A percentile compares a stretch with the other conserved stretches of the same genome.
Evolutionary conservation across 2,329 filamentous ascomycete genomes (phyloP).

Genomic region (Trichoderma pleuroti): DNA sequence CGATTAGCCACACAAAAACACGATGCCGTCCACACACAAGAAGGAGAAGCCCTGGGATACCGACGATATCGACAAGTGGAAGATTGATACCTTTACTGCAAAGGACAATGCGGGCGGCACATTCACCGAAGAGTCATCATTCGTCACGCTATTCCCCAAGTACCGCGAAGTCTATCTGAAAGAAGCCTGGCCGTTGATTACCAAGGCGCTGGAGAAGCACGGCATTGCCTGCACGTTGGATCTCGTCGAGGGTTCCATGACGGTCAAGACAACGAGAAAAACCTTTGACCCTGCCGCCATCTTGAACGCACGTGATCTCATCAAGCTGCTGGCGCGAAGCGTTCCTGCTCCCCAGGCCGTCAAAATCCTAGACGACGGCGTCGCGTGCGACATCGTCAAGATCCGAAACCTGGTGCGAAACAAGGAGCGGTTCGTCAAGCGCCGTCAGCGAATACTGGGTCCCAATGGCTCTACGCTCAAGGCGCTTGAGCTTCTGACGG

Average conservation of each 20-base stretch:
- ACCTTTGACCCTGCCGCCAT: constrained; percentile 91
- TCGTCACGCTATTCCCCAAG: constrained; percentile 84
- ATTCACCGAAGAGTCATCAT: constrained; percentile 90
- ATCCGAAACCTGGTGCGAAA: constrained; percentile 85
- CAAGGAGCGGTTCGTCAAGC: constrained; percentile 94
- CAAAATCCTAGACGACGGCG: constrained; percentile 88
- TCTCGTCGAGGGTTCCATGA: constrained; percentile 94
- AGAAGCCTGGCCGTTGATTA: constrained; percentile 89
- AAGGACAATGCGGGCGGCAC: constrained; percentile 82
- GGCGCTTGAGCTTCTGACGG: constrained; percentile 85
- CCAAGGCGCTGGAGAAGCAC: constrained; percentile 77
- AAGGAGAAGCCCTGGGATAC: constrained; percentile 93
- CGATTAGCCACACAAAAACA: background rate
- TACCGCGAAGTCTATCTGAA: constrained; percentile 93
- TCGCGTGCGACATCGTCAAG: constrained; percentile 94
- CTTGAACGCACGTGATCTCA: constrained; percentile 87
- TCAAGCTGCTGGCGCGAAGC: constrained; percentile 85
- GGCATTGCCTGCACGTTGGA: constrained; percentile 91
- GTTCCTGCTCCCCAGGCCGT: constrained; percentile 91
- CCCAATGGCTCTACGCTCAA: constrained; percentile 91
- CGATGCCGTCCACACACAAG: constrained; percentile 85
- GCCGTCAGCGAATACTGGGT: constrained; percentile 86
- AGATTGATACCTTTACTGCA: constrained; percentile 79
- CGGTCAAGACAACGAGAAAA: constrained; percentile 88
- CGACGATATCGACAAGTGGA: constrained; percentile 97